Conservation (phyloP, 192 early-diverging fungal species). For the Linnemannia exigua region DNA sequence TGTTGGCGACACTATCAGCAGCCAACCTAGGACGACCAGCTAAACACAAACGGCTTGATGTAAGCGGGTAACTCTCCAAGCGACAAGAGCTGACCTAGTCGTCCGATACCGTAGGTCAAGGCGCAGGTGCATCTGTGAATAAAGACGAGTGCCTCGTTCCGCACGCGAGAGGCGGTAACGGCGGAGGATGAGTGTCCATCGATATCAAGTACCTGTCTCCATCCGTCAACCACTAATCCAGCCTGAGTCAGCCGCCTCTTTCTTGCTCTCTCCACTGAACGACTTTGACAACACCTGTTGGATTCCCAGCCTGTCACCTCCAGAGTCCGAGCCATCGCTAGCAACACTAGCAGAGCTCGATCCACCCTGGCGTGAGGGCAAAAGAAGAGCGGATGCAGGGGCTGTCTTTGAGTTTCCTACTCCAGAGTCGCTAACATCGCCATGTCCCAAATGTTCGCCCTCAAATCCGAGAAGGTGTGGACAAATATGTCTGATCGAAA, state of each 20-base stretch:
- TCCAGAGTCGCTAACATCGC: neutral
- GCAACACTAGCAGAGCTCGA: neutral
- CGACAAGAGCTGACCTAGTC: constrained; percentile 55
- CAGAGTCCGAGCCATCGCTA: constrained; percentile 22
- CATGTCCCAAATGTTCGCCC: constrained; percentile 11
- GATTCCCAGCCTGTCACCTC: neutral
- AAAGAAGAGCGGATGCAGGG: constrained; percentile 3
- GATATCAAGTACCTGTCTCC: constrained; percentile 37
- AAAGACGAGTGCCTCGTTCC: constrained; percentile 57
- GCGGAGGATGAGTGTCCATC: constrained; percentile 15
- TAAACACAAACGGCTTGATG: constrained; percentile 60
- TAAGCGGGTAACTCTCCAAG: constrained; percentile 56
- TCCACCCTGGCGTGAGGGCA: neutral
- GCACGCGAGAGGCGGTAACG: constrained; percentile 23
- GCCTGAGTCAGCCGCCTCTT: constrained; percentile 29
- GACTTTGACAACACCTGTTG: neutral
- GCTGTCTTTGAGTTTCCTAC: neutral
- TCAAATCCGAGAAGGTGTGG: constrained; percentile 21
- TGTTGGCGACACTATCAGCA: constrained; percentile 45
- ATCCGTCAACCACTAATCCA: constrained; percentile 37
- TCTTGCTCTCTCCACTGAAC: constrained; percentile 9
- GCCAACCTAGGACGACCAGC: constrained; percentile 43
- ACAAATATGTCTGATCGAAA: constrained; percentile 29
- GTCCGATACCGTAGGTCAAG: constrained; percentile 49
- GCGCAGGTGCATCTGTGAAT: constrained; percentile 59